These are phyloP conservation scores for Lunasporangiospora selenospora DNA, from an alignment of 192 early-diverging fungal genomes.

Conservation along the genomic window DNA sequence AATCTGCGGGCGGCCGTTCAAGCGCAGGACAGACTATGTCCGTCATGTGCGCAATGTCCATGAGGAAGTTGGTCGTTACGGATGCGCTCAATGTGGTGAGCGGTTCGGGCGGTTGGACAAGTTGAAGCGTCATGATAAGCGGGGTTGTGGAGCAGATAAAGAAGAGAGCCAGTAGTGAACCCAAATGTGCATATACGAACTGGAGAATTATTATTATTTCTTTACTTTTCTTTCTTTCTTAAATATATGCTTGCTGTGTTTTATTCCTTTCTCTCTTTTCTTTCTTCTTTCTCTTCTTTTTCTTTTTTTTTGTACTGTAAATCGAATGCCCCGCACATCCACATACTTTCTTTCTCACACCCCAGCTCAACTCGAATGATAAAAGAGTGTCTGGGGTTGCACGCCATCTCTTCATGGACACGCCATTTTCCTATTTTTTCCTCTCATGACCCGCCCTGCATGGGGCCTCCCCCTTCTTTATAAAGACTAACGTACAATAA, in stretches of 20 bases:
- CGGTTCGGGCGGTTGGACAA: constrained; percentile 45
- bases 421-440: too few species aligned
- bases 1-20: constrained; percentile 44
- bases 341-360: too few species aligned
- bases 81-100: constrained; percentile 31
- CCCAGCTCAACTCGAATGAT: too few species aligned
- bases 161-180: not conserved
- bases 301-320: too few species aligned
- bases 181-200: not conserved
- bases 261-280: not conserved
- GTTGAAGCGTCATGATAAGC: constrained; percentile 47
- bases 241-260: not conserved
- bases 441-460: too few species aligned
- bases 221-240: not conserved
- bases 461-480: too few species aligned
- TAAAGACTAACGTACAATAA: too few species aligned
- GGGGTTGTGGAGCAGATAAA: constrained; percentile 33
- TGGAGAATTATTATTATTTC: not conserved
- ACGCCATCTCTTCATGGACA: too few species aligned
- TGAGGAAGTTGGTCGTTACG: constrained; percentile 47
- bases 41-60: constrained; percentile 46
- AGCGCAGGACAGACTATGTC: constrained; percentile 45
- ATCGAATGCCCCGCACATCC: too few species aligned
- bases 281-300: too few species aligned
- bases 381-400: too few species aligned